These are phyloP conservation scores for Mycena filopes DNA, from an alignment of 768 basidiomycete genomes.

Conservation along the genomic window DNA sequence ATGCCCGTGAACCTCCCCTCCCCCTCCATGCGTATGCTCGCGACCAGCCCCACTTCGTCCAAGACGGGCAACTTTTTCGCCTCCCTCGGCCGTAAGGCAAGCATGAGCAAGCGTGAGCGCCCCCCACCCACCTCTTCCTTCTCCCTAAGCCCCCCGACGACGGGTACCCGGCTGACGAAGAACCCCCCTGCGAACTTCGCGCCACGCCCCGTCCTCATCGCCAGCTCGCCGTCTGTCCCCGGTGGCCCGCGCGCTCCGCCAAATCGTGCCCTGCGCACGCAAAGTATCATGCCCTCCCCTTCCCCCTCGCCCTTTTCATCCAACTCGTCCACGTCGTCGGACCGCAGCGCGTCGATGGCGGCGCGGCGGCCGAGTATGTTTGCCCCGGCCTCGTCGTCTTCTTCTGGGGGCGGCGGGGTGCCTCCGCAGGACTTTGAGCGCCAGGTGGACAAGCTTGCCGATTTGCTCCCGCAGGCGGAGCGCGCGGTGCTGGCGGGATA, in stretches of 20 bases:
- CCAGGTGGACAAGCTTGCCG: constrained; percentile 78
- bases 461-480: constrained; percentile 80
- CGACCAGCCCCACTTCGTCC: constrained; percentile 36
- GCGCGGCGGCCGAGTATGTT: constrained; percentile 52
- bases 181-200: constrained; percentile 39
- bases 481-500: constrained; percentile 75
- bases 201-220: constrained; percentile 39
- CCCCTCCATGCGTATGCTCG: constrained; percentile 60
- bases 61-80: constrained; percentile 78
- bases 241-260: constrained; percentile 81
- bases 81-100: constrained; percentile 77
- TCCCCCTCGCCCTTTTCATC: constrained; percentile 44
- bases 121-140: constrained; percentile 25
- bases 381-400: constrained; percentile 29
- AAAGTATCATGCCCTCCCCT: constrained; percentile 67
- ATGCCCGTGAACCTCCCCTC: constrained; percentile 42
- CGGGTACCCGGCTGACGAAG: constrained; percentile 49
- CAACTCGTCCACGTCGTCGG: constrained; percentile 35
- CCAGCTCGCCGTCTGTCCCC: constrained; percentile 65
- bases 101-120: constrained; percentile 54
- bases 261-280: constrained; percentile 69
- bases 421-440: constrained; percentile 52
- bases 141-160: constrained; percentile 39
- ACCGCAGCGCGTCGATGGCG: constrained; percentile 42
- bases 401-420: background rate